Base-by-base conservation (phyloP, 441 rosid genomes). In the Corymbia calophylla region DNA sequence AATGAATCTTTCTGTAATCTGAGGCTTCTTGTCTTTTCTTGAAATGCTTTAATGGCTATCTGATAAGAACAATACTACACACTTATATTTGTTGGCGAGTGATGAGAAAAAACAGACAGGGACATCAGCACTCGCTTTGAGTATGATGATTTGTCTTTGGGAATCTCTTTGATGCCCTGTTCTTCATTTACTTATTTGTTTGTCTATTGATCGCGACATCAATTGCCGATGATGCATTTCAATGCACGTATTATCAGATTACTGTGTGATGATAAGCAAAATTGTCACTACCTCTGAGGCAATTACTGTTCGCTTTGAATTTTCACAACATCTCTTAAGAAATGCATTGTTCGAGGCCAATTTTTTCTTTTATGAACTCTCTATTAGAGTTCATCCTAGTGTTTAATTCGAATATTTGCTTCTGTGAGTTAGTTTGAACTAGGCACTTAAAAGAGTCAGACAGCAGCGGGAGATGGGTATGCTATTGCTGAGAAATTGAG, bases 241-340 rank as follows among this genome's bases (percentile, higher is more conserved):
- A 25, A 88, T 90, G 90, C 91, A 91, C 31, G 87, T 91, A 88
- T 89, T 91, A 90, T 49, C 91, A 87, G 91, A 90, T 87, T 16
- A 77, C 15, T 14, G 48, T 23, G 58, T 58, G 89, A 87, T 90
- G 91, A 90, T 87, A 49, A 23, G 4, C 31, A 87, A 85, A 0
- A 89, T 89, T 90, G 91, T 90, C 91, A 90, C 91, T 90, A 90
- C 91, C 91, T 87, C 91, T 90, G 91, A 90, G 87, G 91, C 91
- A 87, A 77, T 15, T 17, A 1, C 5, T 51, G 47, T 8, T 18
- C 9, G 5, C 29, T 3, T 49, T 86, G 29, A 10, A 32, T 64
- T 53, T n/a, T 16, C 31, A 47, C 84, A 35, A 8, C 12, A 9
- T 27, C 44, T 10, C 31, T 60, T 17, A 15, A 3, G n/a, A 58